Base-by-base conservation (phyloP, 2,329 filamentous ascomycete genomes). In the Aspergillus sp. region DNA sequence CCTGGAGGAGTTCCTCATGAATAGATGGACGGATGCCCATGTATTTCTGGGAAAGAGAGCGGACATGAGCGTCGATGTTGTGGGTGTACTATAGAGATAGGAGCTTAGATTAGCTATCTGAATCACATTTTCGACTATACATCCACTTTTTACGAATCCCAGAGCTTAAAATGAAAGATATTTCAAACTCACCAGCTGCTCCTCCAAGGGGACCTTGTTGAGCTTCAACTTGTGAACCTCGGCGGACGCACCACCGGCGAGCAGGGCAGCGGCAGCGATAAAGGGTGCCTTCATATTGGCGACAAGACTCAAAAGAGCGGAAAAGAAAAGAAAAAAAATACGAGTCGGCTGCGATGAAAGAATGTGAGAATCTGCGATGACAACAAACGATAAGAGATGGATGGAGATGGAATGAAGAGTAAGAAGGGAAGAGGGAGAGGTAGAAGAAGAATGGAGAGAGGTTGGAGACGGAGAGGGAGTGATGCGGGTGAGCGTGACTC, bases 181-280 rank as follows among this genome's bases (percentile, higher is more conserved):
- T 52, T 9, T 12, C 25, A 33, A 50, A 78, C 86, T 68, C 77
- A 95, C 90, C 65, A 98, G 82, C 77, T 97, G 93, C 71, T 97
- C 88, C 44, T 84, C 81, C 50, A 98, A 78, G 59, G 93, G 86
- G 53, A 97, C 77, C 85, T 98, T 98, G 81, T 96, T 87, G 65
- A 98, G 85, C 81, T 94, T 93, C 81, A 96, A 85, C 80, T 89
- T 94, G 83, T 97, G 89, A 58, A 95, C 79, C 64, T 84, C 89
- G 61, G 89, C 91, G 67, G 87, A 81, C 68, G 86, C 86, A 68
- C 85, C 83, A 77, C 87, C 86, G 65, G 90, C 79, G 78, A 94
- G 82, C 76, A 84, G 79, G 64, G 84, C 41, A 19, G 42, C 83
- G 74, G 83, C 83, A 68, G 88, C 85, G 69, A 89, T 78, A 67